A percentile compares a stretch with the other conserved stretches of the same genome.
Conservation (phyloP, 768 basidiomycete species). For the Naganishia vaughanmartiniae region DNA sequence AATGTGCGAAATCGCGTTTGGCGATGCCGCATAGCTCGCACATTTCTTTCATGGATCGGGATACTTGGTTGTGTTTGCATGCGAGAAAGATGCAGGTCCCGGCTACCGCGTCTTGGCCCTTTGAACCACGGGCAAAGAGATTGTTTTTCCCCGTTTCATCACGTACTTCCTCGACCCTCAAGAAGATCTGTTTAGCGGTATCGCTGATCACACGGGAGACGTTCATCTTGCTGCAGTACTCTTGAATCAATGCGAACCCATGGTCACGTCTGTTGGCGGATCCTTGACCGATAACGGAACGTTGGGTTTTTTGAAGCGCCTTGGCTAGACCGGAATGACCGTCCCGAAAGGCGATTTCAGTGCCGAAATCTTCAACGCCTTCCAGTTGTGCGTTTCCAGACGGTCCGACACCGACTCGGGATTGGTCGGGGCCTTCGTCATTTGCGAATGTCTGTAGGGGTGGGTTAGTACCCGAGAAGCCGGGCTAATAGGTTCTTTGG, state of each 20-base stretch:
- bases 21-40: conserved; percentile 27
- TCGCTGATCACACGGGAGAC: conserved; percentile 43
- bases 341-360: conserved; percentile 91
- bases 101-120: conserved; percentile 18
- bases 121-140: conserved; percentile 21
- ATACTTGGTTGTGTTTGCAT: conserved; percentile 31
- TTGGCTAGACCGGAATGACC: conserved; percentile 88
- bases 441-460: conserved; percentile 87
- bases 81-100: conserved; percentile 34
- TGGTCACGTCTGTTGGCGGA: conserved; percentile 93
- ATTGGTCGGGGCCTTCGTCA: conserved; percentile 98
- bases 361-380: conserved; percentile 90
- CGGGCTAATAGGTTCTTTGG: not conserved
- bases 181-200: conserved; percentile 50
- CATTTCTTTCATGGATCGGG: conserved; percentile 32
- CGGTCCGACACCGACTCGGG: conserved; percentile 95
- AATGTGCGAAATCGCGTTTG: conserved; percentile 31
- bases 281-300: conserved; percentile 88
- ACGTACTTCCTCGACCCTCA: conserved; percentile 42
- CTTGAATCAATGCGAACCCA: conserved; percentile 61
- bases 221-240: conserved; percentile 46
- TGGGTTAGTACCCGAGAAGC: not conserved
- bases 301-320: conserved; percentile 88
- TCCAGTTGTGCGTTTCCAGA: conserved; percentile 76
- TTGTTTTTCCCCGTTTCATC: conserved; percentile 26